Percentiles rank a stretch among this genome's conserved stretches.
Evolutionary conservation across 164 flowering plant genomes (phyloP).

Genomic region (Platanus orientalis): DNA sequence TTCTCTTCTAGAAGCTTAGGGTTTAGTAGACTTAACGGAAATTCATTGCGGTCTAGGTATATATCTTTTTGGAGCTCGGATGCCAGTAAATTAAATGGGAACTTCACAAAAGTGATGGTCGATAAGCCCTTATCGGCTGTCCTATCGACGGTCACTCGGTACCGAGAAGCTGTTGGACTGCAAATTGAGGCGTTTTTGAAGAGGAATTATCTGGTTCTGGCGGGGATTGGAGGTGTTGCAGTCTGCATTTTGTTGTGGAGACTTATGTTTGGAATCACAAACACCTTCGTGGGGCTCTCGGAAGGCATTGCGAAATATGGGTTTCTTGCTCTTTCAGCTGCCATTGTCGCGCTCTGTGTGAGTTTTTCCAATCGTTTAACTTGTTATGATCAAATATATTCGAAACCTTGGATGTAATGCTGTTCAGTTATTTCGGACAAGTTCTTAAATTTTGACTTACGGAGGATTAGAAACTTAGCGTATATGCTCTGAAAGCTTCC

Average conservation of each 20-base stretch:
- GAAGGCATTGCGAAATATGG: constrained; percentile 99
- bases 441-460: too few relatives aligned
- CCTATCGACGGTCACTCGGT: constrained; percentile 41
- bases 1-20: constrained; percentile 14
- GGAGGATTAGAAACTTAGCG: too few relatives aligned
- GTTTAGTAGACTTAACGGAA: constrained; percentile 7
- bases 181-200: constrained; percentile 83
- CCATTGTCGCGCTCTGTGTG: constrained; percentile 82
- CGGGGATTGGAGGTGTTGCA: constrained; percentile 58
- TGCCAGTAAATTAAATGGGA: constrained; percentile 19
- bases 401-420: background rate
- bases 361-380: constrained; percentile 23
- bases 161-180: constrained; percentile 62
- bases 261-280: constrained; percentile 83
- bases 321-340: constrained; percentile 80
- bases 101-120: constrained; percentile 31
- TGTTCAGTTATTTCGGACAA: background rate
- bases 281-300: constrained; percentile 70
- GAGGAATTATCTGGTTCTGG: constrained; percentile 56
- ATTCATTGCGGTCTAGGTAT: constrained; percentile 26
- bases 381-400: background rate
- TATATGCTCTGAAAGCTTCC: too few relatives aligned
- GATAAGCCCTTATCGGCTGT: constrained; percentile 44
- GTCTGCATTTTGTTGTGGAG: constrained; percentile 73
- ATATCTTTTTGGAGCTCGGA: constrained; percentile 27